Base-by-base conservation (phyloP, 2,329 filamentous ascomycete species). In the Diaporthe amygdali region DNA sequence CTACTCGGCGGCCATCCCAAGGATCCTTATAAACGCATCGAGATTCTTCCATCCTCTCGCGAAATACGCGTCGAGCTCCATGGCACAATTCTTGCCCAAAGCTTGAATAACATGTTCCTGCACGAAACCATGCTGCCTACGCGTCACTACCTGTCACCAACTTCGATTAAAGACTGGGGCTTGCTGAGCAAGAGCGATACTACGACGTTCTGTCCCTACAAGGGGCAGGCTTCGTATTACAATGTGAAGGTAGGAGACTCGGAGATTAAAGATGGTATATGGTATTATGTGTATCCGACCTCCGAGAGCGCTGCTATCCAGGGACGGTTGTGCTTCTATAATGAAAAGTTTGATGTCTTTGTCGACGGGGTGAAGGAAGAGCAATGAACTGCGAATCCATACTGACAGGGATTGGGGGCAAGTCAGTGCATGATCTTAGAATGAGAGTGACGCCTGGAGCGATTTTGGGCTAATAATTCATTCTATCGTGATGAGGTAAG, bases 321-420 rank as follows among this genome's bases (percentile, higher is more conserved):
- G 1, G 89, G 90, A 2, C 77, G 84, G 56, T 56, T 91, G 66
- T 92, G 90, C 76, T 93, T 92, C 72, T 92, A 92, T 74, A 91
- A 92, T 73, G 91, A 93, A 77, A 90, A 90, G 79, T 89, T 93
- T 1, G 88, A 92, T 72, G 84, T 92, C n/a, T 81, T 83, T 69
- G 74, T 92, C 7, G 88, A 90, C 72, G 90, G 90, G 1, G 76
- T 69, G 39, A 72, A 67, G 66, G 74, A 76, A n/a, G n/a, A 67
- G 49, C 49, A 20, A 44, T 52, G 47, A 44, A 25, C 15, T 5
- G 8, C 12, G 37, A 12, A n/a, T 32, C 12, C 34, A 34, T 46
- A 4, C 15, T 27, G 17, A 2, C 27, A 25, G 27, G 32, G 27
- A 47, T 34, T 63, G 27, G n/a, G 41, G 22, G 10, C 15, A 39